Evolutionary conservation across 352 stramenopile species (phyloP).

Genomic region (Globisporangium splendens): DNA sequence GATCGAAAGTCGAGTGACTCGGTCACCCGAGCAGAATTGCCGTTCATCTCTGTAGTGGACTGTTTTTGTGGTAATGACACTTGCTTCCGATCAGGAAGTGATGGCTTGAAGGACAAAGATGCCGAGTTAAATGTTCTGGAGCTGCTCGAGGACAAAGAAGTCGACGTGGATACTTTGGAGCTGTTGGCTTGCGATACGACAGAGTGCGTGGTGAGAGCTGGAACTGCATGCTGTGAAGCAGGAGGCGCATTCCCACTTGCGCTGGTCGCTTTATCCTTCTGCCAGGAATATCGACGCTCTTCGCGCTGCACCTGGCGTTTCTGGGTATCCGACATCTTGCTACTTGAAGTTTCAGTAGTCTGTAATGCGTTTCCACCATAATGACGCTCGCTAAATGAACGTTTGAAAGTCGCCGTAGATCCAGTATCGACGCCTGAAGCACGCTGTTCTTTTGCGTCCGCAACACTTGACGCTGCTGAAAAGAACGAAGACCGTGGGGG

Average conservation of each 20-base stretch:
- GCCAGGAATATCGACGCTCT: slow-evolving; percentile 8
- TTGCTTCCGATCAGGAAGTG: too few species aligned
- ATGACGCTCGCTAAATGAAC: not conserved
- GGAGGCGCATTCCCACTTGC: not conserved
- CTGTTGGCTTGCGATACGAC: too few species aligned
- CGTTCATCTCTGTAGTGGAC: not conserved
- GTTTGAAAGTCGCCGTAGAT: not conserved
- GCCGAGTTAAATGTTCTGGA: too few species aligned
- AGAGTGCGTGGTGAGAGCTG: not conserved
- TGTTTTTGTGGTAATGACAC: not conserved
- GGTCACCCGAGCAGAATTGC: not conserved
- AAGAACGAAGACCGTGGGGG: slow-evolving; percentile 16
- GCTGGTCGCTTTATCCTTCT: not conserved
- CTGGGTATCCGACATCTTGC: slow-evolving; percentile 5
- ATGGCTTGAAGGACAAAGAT: too few species aligned
- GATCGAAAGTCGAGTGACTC: not conserved
- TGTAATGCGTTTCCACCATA: not conserved
- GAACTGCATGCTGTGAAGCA: not conserved
- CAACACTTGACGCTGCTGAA: slow-evolving; percentile 10
- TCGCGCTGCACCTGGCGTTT: slow-evolving; percentile 9
- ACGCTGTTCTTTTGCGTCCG: slow-evolving; percentile 3
- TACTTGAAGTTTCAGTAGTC: not conserved
- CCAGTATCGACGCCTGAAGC: not conserved
- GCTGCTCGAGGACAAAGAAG: too few species aligned
- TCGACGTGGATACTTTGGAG: too few species aligned